Percentiles rank a stretch among this genome's conserved stretches.
These are phyloP conservation scores for Coccomyxa subellipsoidea DNA, from an alignment of 163 green algal genomes.

Conservation along the genomic window DNA sequence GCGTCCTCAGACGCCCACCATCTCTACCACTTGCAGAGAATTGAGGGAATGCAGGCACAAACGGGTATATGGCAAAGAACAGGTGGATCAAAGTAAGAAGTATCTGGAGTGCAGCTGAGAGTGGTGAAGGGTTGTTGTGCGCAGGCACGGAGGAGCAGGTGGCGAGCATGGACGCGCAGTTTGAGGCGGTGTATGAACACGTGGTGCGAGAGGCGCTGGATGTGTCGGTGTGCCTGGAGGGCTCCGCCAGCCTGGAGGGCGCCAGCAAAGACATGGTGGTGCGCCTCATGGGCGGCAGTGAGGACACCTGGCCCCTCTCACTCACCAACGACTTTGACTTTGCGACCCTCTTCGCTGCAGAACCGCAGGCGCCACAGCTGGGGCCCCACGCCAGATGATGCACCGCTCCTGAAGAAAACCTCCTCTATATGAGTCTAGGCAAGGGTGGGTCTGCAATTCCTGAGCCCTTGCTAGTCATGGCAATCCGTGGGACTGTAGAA, in stretches of 20 bases:
- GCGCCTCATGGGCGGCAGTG: constrained; percentile 17
- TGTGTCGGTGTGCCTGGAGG: constrained; percentile 37
- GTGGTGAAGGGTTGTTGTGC: neutral
- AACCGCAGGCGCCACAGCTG: neutral
- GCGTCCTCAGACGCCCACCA: too few relatives aligned
- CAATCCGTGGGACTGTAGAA: too few relatives aligned
- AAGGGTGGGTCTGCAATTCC: too few relatives aligned
- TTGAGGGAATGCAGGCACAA: neutral
- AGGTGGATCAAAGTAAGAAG: neutral
- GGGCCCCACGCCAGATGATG: neutral
- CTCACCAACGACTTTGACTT: constrained; percentile 47
- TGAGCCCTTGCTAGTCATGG: too few relatives aligned
- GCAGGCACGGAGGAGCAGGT: neutral
- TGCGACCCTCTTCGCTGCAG: neutral
- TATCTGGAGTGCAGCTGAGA: neutral
- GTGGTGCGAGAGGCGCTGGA: constrained; percentile 46
- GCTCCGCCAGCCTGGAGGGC: constrained; percentile 12
- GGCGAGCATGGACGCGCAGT: neutral
- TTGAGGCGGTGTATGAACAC: constrained; percentile 31
- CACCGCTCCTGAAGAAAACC: too few relatives aligned
- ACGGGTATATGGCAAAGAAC: neutral
- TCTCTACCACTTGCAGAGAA: too few relatives aligned
- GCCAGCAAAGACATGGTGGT: constrained; percentile 29
- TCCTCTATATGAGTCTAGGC: too few relatives aligned
- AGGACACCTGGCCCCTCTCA: constrained; percentile 37